A percentile compares a stretch with the other conserved stretches of the same genome.
phyloP scores from a whole-genome alignment of 352 stramenopile species.

The Phytophthora nicotianae region DNA sequence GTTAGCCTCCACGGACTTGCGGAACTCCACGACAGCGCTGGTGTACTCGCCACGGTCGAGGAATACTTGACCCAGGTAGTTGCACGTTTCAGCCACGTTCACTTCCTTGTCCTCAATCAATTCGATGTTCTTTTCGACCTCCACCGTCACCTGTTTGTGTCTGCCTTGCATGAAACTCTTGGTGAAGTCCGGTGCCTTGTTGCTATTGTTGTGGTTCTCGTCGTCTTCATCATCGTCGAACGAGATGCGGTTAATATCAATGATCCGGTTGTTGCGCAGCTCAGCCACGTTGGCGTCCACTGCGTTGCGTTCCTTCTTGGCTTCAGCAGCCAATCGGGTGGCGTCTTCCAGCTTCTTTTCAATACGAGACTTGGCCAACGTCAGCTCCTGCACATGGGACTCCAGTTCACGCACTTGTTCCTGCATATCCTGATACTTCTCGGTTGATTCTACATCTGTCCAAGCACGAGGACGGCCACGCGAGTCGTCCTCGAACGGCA shows the following conservation, averaged over 20 bases:
- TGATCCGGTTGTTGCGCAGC: slow-evolving; percentile 61
- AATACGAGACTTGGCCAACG: slow-evolving; percentile 57
- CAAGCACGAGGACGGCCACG: slow-evolving; percentile 57
- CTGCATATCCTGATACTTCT: slow-evolving; percentile 68
- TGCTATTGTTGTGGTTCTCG: slow-evolving; percentile 36
- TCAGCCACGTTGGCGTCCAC: slow-evolving; percentile 50
- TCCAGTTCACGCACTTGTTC: slow-evolving; percentile 74
- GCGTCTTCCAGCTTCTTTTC: slow-evolving; percentile 54
- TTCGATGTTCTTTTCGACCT: slow-evolving; percentile 39
- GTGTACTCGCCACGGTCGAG: slow-evolving; percentile 70
- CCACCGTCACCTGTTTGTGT: slow-evolving; percentile 28
- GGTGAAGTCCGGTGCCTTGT: slow-evolving; percentile 26
- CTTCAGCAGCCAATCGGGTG: slow-evolving; percentile 23
- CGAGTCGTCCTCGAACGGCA: slow-evolving; percentile 44
- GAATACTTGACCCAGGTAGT: slow-evolving; percentile 72
- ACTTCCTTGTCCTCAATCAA: slow-evolving; percentile 57
- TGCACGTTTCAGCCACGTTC: slow-evolving; percentile 71
- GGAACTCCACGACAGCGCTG: slow-evolving; percentile 67
- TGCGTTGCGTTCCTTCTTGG: slow-evolving; percentile 45
- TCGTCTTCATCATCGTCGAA: slow-evolving; percentile 57
- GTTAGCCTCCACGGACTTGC: slow-evolving; percentile 71
- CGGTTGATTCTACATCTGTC: slow-evolving; percentile 60
- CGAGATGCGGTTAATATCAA: slow-evolving; percentile 71
- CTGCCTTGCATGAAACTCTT: slow-evolving; percentile 23
- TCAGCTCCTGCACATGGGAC: slow-evolving; percentile 66